Evolutionary conservation across 164 flowering plant species (phyloP).

Genomic region (Tetracentron sinense): DNA sequence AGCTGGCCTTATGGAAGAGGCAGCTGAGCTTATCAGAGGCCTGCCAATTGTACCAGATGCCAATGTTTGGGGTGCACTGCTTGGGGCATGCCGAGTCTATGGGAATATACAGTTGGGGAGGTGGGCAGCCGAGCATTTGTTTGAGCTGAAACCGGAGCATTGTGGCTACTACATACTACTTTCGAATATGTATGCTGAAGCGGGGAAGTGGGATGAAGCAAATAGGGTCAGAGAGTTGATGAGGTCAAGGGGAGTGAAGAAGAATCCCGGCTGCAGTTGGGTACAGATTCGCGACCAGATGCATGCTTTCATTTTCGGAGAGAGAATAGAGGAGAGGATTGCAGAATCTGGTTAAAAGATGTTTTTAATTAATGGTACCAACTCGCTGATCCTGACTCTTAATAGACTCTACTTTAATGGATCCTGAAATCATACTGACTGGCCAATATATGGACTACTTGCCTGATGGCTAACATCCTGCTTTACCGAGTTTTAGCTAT

Average conservation of each 20-base stretch:
- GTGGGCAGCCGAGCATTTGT: conserved; percentile 32
- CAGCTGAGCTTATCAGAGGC: conserved; percentile 21
- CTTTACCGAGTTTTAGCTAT: too few relatives aligned
- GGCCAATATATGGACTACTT: too few relatives aligned
- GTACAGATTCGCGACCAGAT: conserved; percentile 16
- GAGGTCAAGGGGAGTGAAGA: conserved; percentile 37
- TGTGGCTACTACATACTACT: conserved; percentile 29
- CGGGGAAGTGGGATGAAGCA: conserved; percentile 39
- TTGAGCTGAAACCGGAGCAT: conserved; percentile 29
- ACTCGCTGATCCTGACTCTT: too few relatives aligned
- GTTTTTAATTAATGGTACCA: too few relatives aligned
- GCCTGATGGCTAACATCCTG: too few relatives aligned
- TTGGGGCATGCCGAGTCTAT: conserved; percentile 43
- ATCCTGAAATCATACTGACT: too few relatives aligned
- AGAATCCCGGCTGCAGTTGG: conserved; percentile 41
- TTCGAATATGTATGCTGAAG: conserved; percentile 37
- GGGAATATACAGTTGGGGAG: conserved; percentile 37
- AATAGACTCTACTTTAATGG: too few relatives aligned
- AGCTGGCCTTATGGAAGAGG: conserved; percentile 34
- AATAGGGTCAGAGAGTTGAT: conserved; percentile 35
- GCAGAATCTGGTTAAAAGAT: neutral
- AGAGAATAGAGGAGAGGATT: conserved; percentile 7
- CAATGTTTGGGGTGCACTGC: conserved; percentile 48
- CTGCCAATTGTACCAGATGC: conserved; percentile 34
- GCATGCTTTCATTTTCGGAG: conserved; percentile 19